Evolutionary conservation across 257 asterid species (phyloP), one percentile per base, ranked within the genome.

Genomic region (Gentiana macrophylla): DNA sequence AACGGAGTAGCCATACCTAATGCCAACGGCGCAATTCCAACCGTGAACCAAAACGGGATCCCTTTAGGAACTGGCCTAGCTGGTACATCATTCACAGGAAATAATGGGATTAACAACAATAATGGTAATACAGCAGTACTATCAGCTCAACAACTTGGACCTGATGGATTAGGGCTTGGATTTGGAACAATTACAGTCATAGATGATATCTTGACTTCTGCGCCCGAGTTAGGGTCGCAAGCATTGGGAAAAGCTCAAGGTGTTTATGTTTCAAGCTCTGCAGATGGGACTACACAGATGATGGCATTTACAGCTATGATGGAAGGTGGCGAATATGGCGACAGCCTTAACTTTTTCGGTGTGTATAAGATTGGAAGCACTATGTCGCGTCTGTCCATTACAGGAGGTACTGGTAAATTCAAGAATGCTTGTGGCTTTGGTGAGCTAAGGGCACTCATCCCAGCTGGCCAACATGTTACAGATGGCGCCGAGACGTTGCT

Each of bases 1-100:
- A 74, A 67, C 38, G 96, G 84, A 0, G 83, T 90, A 0, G 80
- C 77, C 71, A 79, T 90, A 49, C 97, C 97, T 49, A 89, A 83
- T 37, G 78, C 97, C 61, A 57, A 57, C 32, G 62, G 62, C 32
- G 95, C 88, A 2, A 75, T 81, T 32, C 97, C 94, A 24, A 78
- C 93, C 6, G 49, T 81, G 1, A 86, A 80, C 56, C 53, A 67
- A 57, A 82, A 79, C 8, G 95, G 96, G 56, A 37, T 90, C 63
- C 91, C 95, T 0, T 66, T 86, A 3, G 98, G 98, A 5, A 86
- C 95, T 1, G 95, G 97, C 59, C 50, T 84, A 49, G 75, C 77
- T 1, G 95, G 90, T 3, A 82, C 88, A 1, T 62, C 79, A 12
- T 85, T 75, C 47, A 74, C 86, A 0, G 88, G 86, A 6, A n/a